These are phyloP conservation scores for Kuraishia molischiana DNA, from an alignment of 805 yeast species.

Conservation along the genomic window DNA sequence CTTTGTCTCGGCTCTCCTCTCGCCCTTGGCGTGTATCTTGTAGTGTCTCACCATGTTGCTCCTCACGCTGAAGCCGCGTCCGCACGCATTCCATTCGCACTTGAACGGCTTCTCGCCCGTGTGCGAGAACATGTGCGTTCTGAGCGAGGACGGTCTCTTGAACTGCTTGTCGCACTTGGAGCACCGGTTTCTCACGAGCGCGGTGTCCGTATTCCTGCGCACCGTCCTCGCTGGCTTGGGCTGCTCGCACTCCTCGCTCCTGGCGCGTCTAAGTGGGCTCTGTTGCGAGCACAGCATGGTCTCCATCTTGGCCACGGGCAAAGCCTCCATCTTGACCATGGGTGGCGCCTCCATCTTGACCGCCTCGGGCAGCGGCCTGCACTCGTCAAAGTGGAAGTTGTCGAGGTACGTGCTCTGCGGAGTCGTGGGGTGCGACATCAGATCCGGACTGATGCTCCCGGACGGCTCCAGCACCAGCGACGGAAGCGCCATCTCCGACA, in stretches of 20 bases:
- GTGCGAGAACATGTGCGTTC: constrained; percentile 73
- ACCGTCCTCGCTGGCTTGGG: not conserved
- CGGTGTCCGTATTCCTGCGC: not conserved
- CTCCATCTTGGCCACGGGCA: no score
- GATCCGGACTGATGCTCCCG: not conserved
- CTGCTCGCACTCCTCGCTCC: not conserved
- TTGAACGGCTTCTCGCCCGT: constrained; percentile 71
- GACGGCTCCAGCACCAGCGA: not conserved
- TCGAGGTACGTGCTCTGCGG: not conserved
- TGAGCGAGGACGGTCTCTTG: constrained; percentile 74
- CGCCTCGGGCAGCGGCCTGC: not conserved
- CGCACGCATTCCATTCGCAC: constrained; percentile 57
- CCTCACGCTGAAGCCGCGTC: constrained; percentile 61
- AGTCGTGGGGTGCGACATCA: not conserved
- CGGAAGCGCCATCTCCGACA: not conserved
- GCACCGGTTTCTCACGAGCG: constrained; percentile 27
- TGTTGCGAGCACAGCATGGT: no score
- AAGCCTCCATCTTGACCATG: not conserved
- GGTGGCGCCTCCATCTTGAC: not conserved
- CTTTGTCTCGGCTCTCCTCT: no score
- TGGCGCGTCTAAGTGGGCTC: not conserved
- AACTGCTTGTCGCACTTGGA: constrained; percentile 64
- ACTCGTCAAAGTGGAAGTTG: not conserved
- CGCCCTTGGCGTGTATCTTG: constrained; percentile 39
- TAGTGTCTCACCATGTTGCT: constrained; percentile 77